These are phyloP conservation scores for Yamadazyma kitorensis DNA, from an alignment of 805 yeast genomes.

Conservation along the genomic window DNA sequence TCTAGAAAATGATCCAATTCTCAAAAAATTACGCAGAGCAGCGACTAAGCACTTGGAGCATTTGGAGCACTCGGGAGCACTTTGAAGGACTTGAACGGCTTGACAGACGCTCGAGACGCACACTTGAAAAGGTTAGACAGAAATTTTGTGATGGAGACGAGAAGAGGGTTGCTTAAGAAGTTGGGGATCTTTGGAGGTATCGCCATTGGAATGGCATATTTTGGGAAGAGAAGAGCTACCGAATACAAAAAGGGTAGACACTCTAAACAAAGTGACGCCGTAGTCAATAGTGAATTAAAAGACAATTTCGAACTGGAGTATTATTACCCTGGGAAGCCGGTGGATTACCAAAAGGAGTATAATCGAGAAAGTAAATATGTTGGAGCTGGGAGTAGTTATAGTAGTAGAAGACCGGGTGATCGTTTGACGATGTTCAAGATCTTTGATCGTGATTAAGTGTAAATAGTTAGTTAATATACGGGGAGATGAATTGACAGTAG, in stretches of 20 bases:
- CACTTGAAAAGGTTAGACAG: too few species aligned
- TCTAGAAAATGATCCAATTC: background rate
- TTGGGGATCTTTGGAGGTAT: slow-evolving; percentile 28
- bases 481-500: too few species aligned
- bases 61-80: background rate
- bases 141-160: slow-evolving; percentile 35
- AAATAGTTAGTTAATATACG: background rate
- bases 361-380: slow-evolving; percentile 61
- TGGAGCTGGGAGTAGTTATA: slow-evolving; percentile 63
- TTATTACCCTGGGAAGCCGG: slow-evolving; percentile 48
- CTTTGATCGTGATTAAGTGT: slow-evolving; percentile 17
- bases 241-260: slow-evolving; percentile 33
- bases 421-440: slow-evolving; percentile 31
- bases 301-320: slow-evolving; percentile 32
- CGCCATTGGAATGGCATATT: slow-evolving; percentile 29
- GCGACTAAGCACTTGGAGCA: background rate
- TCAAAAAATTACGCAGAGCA: background rate
- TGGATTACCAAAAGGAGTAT: slow-evolving; percentile 27
- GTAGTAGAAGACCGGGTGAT: slow-evolving; percentile 59
- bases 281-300: slow-evolving; percentile 24
- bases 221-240: slow-evolving; percentile 38
- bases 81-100: background rate
- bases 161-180: slow-evolving; percentile 32
- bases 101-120: too few species aligned
- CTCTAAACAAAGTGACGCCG: slow-evolving; percentile 32